A percentile compares a stretch with the other conserved stretches of the same genome.
phyloP scores from a whole-genome alignment of 2,329 filamentous ascomycete genomes.

The Alternaria novae-zelandiae region DNA sequence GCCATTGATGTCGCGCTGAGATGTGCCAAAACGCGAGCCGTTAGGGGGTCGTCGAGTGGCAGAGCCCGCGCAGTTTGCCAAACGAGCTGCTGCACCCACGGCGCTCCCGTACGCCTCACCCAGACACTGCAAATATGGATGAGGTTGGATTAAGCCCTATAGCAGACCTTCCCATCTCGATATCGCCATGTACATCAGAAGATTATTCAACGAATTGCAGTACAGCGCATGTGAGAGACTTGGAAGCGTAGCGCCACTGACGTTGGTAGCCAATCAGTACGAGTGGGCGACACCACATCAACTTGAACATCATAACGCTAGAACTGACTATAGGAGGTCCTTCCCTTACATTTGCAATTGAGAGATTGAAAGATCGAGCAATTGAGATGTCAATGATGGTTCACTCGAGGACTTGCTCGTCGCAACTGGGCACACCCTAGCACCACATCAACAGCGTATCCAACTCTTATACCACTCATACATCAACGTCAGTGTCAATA shows the following conservation, averaged over 20 bases:
- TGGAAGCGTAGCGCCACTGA: conserved; percentile 25
- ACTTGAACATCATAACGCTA: background rate
- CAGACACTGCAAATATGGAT: conserved; percentile 1
- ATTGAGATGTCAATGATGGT: background rate
- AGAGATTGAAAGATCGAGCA: background rate
- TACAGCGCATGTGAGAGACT: conserved; percentile 21
- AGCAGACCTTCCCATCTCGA: conserved; percentile 10
- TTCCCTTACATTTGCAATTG: background rate
- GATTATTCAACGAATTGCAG: conserved; percentile 22
- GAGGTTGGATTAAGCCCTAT: conserved; percentile 26
- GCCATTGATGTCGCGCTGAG: conserved; percentile 42
- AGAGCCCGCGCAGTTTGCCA: conserved; percentile 29
- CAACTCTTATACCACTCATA: background rate
- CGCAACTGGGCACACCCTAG: background rate
- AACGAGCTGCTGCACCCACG: conserved; percentile 21
- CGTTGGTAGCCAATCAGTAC: conserved; percentile 22
- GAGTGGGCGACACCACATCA: background rate
- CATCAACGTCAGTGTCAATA: background rate
- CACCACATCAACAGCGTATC: background rate
- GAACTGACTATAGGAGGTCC: background rate
- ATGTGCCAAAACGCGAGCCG: conserved; percentile 33
- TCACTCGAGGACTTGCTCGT: background rate
- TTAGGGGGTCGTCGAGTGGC: conserved; percentile 34
- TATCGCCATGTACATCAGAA: conserved; percentile 7
- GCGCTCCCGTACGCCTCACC: background rate